Evolutionary conservation across 176 grass and related monocot species (phyloP).

Genomic region (Juncus effusus): DNA sequence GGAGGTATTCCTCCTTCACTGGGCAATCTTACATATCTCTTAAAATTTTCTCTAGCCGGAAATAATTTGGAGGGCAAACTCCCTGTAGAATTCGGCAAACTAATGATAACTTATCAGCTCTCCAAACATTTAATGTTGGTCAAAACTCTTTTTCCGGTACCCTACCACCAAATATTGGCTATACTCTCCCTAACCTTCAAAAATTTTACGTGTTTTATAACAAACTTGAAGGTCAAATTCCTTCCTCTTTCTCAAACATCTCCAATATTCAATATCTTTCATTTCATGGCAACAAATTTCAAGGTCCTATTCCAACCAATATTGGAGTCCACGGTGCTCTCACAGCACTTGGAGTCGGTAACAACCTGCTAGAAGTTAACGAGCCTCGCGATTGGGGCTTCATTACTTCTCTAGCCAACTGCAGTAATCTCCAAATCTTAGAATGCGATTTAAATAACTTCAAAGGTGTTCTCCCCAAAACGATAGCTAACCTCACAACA

Average conservation of each 20-base stretch:
- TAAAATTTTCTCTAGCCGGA: neutral
- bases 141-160: conserved; percentile 10
- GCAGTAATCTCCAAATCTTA: conserved; percentile 6
- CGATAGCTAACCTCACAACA: conserved; percentile 9
- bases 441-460: conserved; percentile 2
- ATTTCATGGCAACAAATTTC: conserved; percentile 25
- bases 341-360: neutral
- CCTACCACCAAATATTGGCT: conserved; percentile 18
- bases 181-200: conserved; percentile 24
- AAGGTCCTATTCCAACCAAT: conserved; percentile 18
- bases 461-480: conserved; percentile 22
- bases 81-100: conserved; percentile 2
- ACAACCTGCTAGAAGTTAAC: conserved; percentile 28
- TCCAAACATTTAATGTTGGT: neutral
- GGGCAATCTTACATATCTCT: neutral
- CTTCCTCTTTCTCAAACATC: conserved; percentile 6
- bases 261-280: neutral
- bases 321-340: conserved; percentile 4
- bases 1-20: conserved; percentile 16
- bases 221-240: conserved; percentile 13
- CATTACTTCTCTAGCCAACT: conserved; percentile 25
- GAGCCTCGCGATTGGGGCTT: conserved; percentile 39
- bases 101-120: conserved; percentile 10
- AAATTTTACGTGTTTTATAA: conserved; percentile 12
- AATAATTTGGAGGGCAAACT: conserved; percentile 16